Conservation (phyloP, 768 basidiomycete species). For the Phanerochaete sordida region DNA sequence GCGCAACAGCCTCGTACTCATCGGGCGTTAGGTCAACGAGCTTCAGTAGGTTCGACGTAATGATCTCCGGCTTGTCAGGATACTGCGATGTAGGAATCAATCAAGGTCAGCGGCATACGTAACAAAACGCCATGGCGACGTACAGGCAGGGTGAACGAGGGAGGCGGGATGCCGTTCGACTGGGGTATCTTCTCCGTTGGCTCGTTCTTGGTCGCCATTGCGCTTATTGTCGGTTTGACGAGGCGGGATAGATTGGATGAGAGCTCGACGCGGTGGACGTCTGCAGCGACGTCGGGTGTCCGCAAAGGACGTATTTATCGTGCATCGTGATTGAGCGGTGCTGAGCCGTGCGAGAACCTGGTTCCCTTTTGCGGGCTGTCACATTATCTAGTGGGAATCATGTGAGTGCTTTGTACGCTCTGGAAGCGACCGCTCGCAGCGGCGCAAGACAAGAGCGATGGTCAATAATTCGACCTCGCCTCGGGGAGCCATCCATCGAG, state of each 20-base stretch:
- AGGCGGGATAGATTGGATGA: background rate
- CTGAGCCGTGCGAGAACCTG: background rate
- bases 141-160: slow-evolving; percentile 39
- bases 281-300: background rate
- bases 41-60: slow-evolving; percentile 45
- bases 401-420: background rate
- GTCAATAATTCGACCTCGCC: too few relatives aligned
- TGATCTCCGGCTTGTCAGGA: slow-evolving; percentile 44
- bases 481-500: too few relatives aligned
- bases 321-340: background rate
- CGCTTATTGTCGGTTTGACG: background rate
- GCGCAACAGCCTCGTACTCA: slow-evolving; percentile 29
- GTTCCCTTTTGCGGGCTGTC: background rate
- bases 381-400: background rate
- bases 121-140: slow-evolving; percentile 11
- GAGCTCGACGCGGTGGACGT: background rate
- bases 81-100: slow-evolving; percentile 27
- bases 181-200: slow-evolving; percentile 24
- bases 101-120: background rate
- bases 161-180: slow-evolving; percentile 38
- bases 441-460: too few relatives aligned
- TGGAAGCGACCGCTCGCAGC: background rate
- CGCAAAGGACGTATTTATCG: background rate
- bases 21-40: slow-evolving; percentile 34
- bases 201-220: background rate